Percentiles rank a stretch among this genome's conserved stretches.
Conservation (phyloP, 345 rosid genomes). For the Rhodomyrtus tomentosa region DNA sequence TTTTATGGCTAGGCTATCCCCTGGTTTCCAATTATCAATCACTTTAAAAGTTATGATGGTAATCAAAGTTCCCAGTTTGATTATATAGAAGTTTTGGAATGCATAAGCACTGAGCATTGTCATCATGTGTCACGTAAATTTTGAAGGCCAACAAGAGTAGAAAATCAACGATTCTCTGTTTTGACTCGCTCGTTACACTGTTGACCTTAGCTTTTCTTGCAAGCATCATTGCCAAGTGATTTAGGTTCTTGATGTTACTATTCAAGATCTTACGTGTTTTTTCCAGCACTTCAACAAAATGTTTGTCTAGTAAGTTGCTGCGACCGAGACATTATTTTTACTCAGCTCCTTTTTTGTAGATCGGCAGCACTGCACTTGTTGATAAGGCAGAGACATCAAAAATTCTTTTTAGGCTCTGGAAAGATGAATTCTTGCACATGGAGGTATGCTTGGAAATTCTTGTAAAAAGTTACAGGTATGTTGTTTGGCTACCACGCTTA, state of each 20-base stretch:
- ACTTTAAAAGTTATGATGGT: background rate
- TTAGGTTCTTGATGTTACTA: background rate
- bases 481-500: background rate
- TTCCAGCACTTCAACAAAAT: background rate
- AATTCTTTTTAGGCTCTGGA: conserved; percentile 66
- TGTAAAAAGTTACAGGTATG: background rate
- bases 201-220: background rate
- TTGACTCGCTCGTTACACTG: background rate
- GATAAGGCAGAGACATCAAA: conserved; percentile 56
- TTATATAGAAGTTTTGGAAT: background rate
- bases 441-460: conserved; percentile 37
- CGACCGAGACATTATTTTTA: background rate
- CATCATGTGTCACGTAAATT: background rate
- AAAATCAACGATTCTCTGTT: background rate
- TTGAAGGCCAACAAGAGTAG: background rate
- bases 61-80: background rate
- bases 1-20: background rate
- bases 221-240: background rate
- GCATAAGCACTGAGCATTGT: background rate
- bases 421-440: conserved; percentile 71
- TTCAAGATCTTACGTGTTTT: background rate
- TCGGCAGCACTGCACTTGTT: conserved; percentile 46
- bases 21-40: background rate
- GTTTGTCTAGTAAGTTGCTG: background rate
- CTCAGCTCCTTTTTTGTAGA: conserved; percentile 21